Percentiles rank a stretch among this genome's conserved stretches.
These are phyloP conservation scores for Aristolochia contorta DNA, from an alignment of 164 flowering plant genomes.

Conservation along the genomic window DNA sequence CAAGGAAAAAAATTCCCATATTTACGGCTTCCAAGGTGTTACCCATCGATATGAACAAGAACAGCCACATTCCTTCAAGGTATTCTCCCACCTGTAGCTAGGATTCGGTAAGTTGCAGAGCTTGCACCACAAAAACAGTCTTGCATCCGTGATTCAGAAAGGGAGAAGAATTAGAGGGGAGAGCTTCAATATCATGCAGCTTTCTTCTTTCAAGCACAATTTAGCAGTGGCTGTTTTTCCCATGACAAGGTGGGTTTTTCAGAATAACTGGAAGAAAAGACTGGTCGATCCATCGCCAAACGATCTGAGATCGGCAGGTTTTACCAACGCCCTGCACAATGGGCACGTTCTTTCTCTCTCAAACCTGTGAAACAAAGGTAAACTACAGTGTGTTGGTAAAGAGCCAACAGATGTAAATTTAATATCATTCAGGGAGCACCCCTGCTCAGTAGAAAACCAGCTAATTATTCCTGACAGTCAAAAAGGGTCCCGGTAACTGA, in stretches of 20 bases:
- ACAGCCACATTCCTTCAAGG: not conserved
- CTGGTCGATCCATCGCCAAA: slow-evolving; percentile 91
- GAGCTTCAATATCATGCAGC: too few relatives aligned
- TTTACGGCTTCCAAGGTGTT: not conserved
- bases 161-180: too few relatives aligned
- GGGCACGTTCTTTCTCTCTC: slow-evolving; percentile 99
- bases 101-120: not conserved
- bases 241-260: not conserved
- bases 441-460: too few relatives aligned
- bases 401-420: not conserved
- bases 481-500: too few relatives aligned
- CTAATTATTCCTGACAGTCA: too few relatives aligned
- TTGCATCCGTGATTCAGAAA: too few relatives aligned
- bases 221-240: too few relatives aligned
- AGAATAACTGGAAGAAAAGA: slow-evolving; percentile 79
- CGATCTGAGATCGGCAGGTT: slow-evolving; percentile 78
- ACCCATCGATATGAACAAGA: slow-evolving; percentile 14
- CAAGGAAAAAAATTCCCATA: not conserved
- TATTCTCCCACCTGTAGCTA: not conserved
- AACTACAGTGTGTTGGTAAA: not conserved
- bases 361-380: slow-evolving; percentile 58
- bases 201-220: not conserved
- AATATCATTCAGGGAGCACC: not conserved
- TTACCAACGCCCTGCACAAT: slow-evolving; percentile 86
- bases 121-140: too few relatives aligned